Evolutionary conservation across 2,329 filamentous ascomycete species (phyloP).

Genomic region (Colletotrichum kahawae): DNA sequence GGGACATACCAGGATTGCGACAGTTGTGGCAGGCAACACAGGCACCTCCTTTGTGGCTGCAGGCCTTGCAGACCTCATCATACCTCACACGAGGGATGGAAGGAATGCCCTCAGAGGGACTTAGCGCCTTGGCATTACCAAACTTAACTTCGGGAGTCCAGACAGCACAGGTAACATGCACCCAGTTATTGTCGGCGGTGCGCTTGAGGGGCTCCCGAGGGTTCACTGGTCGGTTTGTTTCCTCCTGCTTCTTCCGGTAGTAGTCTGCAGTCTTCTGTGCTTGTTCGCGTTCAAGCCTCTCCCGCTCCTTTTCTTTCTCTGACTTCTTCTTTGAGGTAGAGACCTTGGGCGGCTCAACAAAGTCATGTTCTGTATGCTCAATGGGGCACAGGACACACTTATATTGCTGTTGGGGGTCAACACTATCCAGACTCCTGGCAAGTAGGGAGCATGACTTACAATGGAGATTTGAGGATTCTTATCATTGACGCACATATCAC

Average conservation of each 20-base stretch:
- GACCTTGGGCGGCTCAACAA: constrained; percentile 81
- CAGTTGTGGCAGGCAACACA: constrained; percentile 85
- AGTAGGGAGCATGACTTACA: constrained; percentile 51
- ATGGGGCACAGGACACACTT: constrained; percentile 92
- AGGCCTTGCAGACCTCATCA: constrained; percentile 82
- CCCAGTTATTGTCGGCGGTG: constrained; percentile 97
- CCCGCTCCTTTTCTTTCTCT: constrained; percentile 89
- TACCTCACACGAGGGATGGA: constrained; percentile 77
- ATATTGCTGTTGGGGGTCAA: constrained; percentile 68
- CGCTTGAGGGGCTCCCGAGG: constrained; percentile 92
- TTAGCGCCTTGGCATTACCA: constrained; percentile 80
- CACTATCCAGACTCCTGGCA: background rate
- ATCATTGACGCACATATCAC: constrained; percentile 95
- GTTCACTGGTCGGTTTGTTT: constrained; percentile 80
- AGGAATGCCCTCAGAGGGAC: constrained; percentile 88
- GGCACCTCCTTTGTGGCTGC: constrained; percentile 76
- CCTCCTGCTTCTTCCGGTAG: constrained; percentile 82
- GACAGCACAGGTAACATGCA: constrained; percentile 90
- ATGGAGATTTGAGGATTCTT: constrained; percentile 92
- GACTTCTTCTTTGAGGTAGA: constrained; percentile 86
- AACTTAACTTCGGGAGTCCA: constrained; percentile 95
- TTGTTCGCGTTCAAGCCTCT: constrained; percentile 83
- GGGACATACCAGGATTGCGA: constrained; percentile 50
- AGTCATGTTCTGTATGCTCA: constrained; percentile 79
- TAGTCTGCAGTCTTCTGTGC: constrained; percentile 80